A percentile compares a stretch with the other conserved stretches of the same genome.
phyloP scores from a whole-genome alignment of 2,329 filamentous ascomycete species.

The Beauveria sp. region DNA sequence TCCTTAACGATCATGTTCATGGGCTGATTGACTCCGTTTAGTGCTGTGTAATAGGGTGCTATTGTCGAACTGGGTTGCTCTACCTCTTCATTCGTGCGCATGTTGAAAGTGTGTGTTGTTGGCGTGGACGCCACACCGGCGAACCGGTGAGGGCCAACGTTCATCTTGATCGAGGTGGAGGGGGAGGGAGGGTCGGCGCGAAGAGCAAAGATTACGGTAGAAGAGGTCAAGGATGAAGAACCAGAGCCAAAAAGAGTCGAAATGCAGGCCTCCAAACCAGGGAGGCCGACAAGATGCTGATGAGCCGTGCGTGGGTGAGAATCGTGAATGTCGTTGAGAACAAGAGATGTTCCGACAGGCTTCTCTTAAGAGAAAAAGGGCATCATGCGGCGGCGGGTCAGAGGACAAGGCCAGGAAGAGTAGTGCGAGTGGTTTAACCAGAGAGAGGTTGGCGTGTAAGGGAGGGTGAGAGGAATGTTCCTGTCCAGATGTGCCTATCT shows the following conservation, averaged over 20 bases:
- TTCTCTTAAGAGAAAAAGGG: background rate
- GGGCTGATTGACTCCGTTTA: slow-evolving; percentile 53
- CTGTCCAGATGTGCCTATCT: background rate
- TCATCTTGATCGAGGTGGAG: slow-evolving; percentile 13
- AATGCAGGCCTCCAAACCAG: slow-evolving; percentile 7
- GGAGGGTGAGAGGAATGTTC: slow-evolving; percentile 3
- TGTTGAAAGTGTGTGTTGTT: slow-evolving; percentile 22
- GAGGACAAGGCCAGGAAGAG: background rate
- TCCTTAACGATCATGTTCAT: slow-evolving; percentile 51
- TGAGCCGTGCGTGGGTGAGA: background rate
- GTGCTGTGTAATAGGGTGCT: slow-evolving; percentile 45
- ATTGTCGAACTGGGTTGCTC: slow-evolving; percentile 38
- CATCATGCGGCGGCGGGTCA: background rate
- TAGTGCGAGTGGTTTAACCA: background rate
- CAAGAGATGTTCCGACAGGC: background rate
- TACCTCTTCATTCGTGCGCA: slow-evolving; percentile 18
- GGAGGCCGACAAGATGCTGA: slow-evolving; percentile 2
- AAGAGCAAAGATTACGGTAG: slow-evolving; percentile 5
- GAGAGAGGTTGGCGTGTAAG: background rate
- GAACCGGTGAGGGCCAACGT: slow-evolving; percentile 23
- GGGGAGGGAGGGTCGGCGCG: background rate
- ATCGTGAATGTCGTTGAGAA: background rate
- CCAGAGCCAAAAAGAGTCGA: background rate
- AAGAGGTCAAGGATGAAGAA: slow-evolving; percentile 1
- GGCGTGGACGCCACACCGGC: slow-evolving; percentile 21